A percentile compares a stretch with the other conserved stretches of the same genome.
Conservation (phyloP, 495 filamentous ascomycete genomes). For the Platismatia glauca region DNA sequence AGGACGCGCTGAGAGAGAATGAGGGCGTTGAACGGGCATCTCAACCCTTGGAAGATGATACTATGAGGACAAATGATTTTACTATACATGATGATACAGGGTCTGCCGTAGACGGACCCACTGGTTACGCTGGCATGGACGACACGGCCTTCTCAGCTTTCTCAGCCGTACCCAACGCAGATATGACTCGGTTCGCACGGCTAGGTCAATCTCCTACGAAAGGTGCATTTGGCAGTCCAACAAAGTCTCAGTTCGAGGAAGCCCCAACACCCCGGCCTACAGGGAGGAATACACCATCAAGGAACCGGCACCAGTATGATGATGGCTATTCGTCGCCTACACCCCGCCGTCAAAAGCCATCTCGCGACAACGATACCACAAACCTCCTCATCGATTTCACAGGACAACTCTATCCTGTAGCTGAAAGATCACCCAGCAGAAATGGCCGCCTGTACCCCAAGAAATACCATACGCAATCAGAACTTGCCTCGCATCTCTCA, state of each 20-base stretch:
- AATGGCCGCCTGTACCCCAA: slow-evolving; percentile 35
- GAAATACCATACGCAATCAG: slow-evolving; percentile 31
- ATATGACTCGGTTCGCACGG: slow-evolving; percentile 77
- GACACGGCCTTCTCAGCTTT: slow-evolving; percentile 82
- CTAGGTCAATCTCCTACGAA: slow-evolving; percentile 52
- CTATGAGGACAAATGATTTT: slow-evolving; percentile 26
- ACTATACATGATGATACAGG: slow-evolving; percentile 19
- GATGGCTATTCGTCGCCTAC: slow-evolving; percentile 48
- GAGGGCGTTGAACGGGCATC: slow-evolving; percentile 28
- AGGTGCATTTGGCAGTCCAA: slow-evolving; percentile 31
- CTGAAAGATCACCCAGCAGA: slow-evolving; percentile 31
- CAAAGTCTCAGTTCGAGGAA: slow-evolving; percentile 26
- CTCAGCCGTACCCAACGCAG: slow-evolving; percentile 65
- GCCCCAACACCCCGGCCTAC: slow-evolving; percentile 34
- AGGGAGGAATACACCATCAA: slow-evolving; percentile 22
- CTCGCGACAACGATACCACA: slow-evolving; percentile 47
- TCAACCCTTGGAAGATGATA: slow-evolving; percentile 21
- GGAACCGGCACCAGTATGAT: slow-evolving; percentile 10
- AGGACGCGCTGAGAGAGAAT: slow-evolving; percentile 30
- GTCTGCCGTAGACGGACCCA: slow-evolving; percentile 11
- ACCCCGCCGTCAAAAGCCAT: slow-evolving; percentile 36
- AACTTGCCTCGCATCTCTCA: slow-evolving; percentile 37
- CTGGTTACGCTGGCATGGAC: slow-evolving; percentile 42
- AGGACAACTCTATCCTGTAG: slow-evolving; percentile 56
- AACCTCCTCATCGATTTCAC: slow-evolving; percentile 82